A percentile compares a stretch with the other conserved stretches of the same genome.
phyloP scores from a whole-genome alignment of 139 green algal species.

The Astrephomene gubernaculifera region DNA sequence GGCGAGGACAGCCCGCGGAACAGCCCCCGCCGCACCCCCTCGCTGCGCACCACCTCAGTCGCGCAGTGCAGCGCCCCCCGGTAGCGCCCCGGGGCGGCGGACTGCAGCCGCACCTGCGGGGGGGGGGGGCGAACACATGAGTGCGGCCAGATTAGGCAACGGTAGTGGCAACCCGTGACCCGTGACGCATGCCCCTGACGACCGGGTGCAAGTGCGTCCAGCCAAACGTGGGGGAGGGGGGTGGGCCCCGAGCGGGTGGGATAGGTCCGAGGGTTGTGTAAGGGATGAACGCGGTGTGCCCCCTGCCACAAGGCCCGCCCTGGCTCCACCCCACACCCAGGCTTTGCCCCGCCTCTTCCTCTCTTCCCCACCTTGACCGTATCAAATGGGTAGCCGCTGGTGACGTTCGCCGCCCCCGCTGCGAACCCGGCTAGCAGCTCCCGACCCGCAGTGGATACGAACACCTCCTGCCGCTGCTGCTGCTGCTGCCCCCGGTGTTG shows the following conservation, averaged over 20 bases:
- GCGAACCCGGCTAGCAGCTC: constrained; percentile 21
- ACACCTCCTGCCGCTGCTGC: neutral
- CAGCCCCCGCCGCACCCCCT: constrained; percentile 74
- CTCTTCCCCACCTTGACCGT: constrained; percentile 77
- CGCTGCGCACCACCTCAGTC: constrained; percentile 61
- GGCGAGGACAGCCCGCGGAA: constrained; percentile 79
- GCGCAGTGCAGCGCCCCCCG: constrained; percentile 61
- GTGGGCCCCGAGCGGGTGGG: too few relatives aligned
- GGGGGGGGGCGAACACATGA: neutral
- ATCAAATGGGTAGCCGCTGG: constrained; percentile 69
- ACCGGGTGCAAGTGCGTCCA: too few relatives aligned
- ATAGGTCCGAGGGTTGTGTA: too few relatives aligned
- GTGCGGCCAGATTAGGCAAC: neutral
- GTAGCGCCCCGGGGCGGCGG: constrained; percentile 1
- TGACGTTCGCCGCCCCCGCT: constrained; percentile 33
- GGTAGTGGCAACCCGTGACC: too few relatives aligned
- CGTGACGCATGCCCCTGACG: too few relatives aligned
- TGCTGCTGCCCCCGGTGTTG: neutral
- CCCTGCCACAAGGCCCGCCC: neutral
- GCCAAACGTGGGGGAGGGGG: too few relatives aligned
- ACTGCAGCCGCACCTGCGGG: constrained; percentile 41
- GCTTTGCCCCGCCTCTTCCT: neutral
- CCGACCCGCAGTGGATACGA: neutral
- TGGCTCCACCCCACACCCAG: neutral
- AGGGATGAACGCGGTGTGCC: too few relatives aligned